Evolutionary conservation across 2,329 filamentous ascomycete species (phyloP).

Genomic region (Colletotrichum simmondsii): DNA sequence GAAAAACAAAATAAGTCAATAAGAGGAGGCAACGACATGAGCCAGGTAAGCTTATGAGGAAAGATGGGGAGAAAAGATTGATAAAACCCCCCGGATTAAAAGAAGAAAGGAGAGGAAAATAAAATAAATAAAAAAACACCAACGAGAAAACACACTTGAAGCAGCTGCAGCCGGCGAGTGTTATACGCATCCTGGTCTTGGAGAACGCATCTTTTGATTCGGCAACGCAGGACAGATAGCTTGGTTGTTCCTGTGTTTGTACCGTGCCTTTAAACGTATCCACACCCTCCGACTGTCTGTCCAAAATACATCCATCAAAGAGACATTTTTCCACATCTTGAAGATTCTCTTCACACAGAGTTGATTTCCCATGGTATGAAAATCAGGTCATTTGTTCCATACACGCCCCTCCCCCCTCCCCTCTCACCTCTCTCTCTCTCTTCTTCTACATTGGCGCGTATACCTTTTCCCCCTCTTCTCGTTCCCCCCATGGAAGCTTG

Average conservation of each 20-base stretch:
- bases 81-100: neutral
- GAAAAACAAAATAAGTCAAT: neutral
- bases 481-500: neutral
- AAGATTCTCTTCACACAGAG: neutral
- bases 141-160: neutral
- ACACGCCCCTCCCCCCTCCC: slow-evolving; percentile 4
- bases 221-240: neutral
- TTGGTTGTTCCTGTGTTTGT: neutral
- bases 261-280: neutral
- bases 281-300: neutral
- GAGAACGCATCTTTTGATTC: slow-evolving; percentile 3
- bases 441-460: neutral
- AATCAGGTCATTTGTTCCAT: slow-evolving; percentile 11
- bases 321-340: neutral
- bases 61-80: neutral
- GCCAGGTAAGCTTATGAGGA: neutral
- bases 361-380: neutral
- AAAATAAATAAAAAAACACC: neutral
- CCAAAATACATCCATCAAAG: neutral
- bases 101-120: no score
- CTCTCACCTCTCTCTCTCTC: neutral
- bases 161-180: slow-evolving; percentile 28
- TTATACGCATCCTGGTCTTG: slow-evolving; percentile 20
- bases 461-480: neutral
- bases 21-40: neutral